phyloP scores from a whole-genome alignment of 345 rosid species.

The Hypericum androsaemum region DNA sequence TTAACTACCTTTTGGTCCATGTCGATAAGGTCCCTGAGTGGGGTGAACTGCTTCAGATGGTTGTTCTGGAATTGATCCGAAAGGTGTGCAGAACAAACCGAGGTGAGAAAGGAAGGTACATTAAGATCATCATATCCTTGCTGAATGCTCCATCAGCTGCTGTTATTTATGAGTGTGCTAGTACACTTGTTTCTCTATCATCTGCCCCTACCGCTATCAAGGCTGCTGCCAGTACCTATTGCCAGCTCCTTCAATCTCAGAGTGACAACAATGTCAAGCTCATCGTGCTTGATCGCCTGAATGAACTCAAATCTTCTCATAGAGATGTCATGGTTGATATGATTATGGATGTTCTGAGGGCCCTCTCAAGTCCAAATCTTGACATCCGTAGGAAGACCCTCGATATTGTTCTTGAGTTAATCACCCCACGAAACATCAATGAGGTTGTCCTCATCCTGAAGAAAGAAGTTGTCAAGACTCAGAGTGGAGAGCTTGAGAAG shows the following conservation, averaged over 20 bases:
- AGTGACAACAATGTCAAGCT: conserved; percentile 90
- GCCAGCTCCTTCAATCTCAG: conserved; percentile 75
- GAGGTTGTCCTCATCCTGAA: conserved; percentile 73
- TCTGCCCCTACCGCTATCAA: conserved; percentile 84
- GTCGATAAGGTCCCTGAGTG: conserved; percentile 62
- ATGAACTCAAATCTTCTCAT: conserved; percentile 59
- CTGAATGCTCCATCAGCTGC: conserved; percentile 65
- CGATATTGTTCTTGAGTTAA: conserved; percentile 74
- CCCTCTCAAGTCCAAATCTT: conserved; percentile 80
- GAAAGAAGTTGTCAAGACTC: conserved; percentile 90
- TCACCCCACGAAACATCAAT: conserved; percentile 63
- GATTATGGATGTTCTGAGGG: conserved; percentile 87
- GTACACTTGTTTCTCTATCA: conserved; percentile 75
- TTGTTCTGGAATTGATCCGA: conserved; percentile 62
- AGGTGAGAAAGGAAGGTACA: conserved; percentile 62
- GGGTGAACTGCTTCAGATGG: conserved; percentile 71
- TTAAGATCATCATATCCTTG: conserved; percentile 60
- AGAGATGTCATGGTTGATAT: conserved; percentile 77
- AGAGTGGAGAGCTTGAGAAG: conserved; percentile 81
- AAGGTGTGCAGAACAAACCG: conserved; percentile 61
- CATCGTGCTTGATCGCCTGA: conserved; percentile 73
- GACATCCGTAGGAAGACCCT: conserved; percentile 79
- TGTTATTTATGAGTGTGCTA: conserved; percentile 65
- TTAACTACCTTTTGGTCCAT: conserved; percentile 51
- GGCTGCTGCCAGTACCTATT: conserved; percentile 77